A percentile compares a stretch with the other conserved stretches of the same genome.
Evolutionary conservation across 2,329 filamentous ascomycete genomes (phyloP).

Genomic region (Teratosphaeria nubilosa): DNA sequence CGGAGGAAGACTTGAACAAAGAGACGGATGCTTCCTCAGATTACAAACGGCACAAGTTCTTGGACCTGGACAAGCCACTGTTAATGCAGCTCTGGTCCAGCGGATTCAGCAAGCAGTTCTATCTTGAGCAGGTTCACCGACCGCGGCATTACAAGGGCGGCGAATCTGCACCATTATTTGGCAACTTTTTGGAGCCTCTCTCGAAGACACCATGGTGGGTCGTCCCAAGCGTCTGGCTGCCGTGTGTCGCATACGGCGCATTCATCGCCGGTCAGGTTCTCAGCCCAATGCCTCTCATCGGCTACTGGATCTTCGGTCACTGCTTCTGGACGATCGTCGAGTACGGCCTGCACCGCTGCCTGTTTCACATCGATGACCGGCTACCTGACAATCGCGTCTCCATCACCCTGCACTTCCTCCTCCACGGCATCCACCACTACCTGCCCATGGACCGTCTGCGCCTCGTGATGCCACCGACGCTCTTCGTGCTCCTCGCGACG

Average conservation of each 20-base stretch:
- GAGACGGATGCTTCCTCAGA: conserved; percentile 70
- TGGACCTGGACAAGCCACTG: conserved; percentile 77
- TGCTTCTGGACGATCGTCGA: conserved; percentile 83
- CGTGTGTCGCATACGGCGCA: conserved; percentile 64
- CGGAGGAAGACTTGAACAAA: conserved; percentile 72
- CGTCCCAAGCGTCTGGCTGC: conserved; percentile 74
- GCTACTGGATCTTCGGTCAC: conserved; percentile 62
- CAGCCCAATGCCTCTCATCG: conserved; percentile 33
- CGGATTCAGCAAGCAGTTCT: conserved; percentile 90
- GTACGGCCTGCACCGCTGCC: conserved; percentile 75
- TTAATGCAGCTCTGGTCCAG: conserved; percentile 81
- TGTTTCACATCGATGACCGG: conserved; percentile 74
- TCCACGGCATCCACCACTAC: conserved; percentile 96
- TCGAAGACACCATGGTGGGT: conserved; percentile 93
- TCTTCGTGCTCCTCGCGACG: conserved; percentile 72
- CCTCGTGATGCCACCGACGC: conserved; percentile 88
- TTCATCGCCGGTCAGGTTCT: conserved; percentile 55
- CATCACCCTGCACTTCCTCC: conserved; percentile 79
- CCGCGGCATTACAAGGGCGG: conserved; percentile 94
- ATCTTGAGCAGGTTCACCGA: conserved; percentile 89
- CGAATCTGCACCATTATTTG: conserved; percentile 84
- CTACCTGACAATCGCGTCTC: conserved; percentile 86
- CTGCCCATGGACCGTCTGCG: conserved; percentile 98
- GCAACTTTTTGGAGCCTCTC: conserved; percentile 97
- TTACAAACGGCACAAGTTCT: conserved; percentile 85